Percentiles rank a stretch among this genome's conserved stretches.
These are phyloP conservation scores for Fusarium metavorans DNA, from an alignment of 2,329 filamentous ascomycete genomes.

Conservation along the genomic window DNA sequence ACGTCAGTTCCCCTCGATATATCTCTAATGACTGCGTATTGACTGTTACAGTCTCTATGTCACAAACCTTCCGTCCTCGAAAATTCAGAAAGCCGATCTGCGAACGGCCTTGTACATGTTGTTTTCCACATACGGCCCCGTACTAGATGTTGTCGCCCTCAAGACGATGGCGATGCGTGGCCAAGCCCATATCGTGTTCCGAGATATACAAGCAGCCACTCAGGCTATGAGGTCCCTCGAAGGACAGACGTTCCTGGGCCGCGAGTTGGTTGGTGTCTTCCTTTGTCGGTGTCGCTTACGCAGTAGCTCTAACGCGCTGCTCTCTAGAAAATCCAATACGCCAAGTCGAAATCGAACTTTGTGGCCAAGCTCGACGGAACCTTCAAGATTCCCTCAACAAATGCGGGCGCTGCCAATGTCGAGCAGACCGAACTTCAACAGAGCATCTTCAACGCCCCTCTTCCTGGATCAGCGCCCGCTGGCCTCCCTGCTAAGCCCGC, in stretches of 20 bases:
- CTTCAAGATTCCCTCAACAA: conserved; percentile 75
- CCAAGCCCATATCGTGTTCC: conserved; percentile 92
- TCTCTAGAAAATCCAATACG: conserved; percentile 88
- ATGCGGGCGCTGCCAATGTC: conserved; percentile 64
- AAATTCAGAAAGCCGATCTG: conserved; percentile 89
- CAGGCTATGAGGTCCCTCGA: conserved; percentile 93
- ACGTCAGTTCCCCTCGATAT: conserved; percentile 66
- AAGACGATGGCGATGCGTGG: conserved; percentile 95
- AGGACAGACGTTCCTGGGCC: conserved; percentile 86
- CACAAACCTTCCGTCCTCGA: conserved; percentile 85
- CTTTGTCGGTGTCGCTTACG: not conserved
- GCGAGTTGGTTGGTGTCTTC: conserved; percentile 76
- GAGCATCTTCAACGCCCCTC: conserved; percentile 80
- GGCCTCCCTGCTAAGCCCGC: conserved; percentile 62
- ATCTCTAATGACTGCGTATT: conserved; percentile 1
- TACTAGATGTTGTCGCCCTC: conserved; percentile 90
- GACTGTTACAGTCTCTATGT: conserved; percentile 79
- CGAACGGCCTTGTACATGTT: conserved; percentile 90
- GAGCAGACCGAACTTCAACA: conserved; percentile 81
- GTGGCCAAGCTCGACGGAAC: conserved; percentile 93
- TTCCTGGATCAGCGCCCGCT: conserved; percentile 62
- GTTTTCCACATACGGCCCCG: conserved; percentile 92
- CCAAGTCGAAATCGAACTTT: conserved; percentile 87
- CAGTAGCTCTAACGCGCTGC: conserved; percentile 10
- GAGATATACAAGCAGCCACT: conserved; percentile 90